Percentiles rank a stretch among this genome's conserved stretches.
These are phyloP conservation scores for Phyllosticta citriasiana DNA, from an alignment of 2,329 filamentous ascomycete genomes.

Conservation along the genomic window DNA sequence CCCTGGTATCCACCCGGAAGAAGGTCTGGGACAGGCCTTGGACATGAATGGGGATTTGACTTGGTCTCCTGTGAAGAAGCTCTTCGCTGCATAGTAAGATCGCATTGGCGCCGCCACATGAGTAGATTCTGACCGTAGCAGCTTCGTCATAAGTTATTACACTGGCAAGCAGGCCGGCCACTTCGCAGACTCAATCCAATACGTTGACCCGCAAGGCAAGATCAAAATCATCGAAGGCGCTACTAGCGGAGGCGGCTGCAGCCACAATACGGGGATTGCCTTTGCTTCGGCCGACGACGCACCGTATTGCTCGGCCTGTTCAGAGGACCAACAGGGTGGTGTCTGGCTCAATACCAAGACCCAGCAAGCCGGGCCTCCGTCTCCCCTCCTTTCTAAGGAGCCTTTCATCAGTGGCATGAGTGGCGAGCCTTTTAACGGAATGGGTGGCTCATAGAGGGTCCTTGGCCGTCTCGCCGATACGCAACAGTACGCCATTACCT, in stretches of 20 bases:
- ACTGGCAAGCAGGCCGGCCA: neutral
- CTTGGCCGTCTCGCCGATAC: slow-evolving; percentile 28
- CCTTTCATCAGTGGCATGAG: slow-evolving; percentile 49
- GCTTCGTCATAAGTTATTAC: neutral
- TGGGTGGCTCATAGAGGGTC: slow-evolving; percentile 50
- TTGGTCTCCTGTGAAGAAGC: neutral
- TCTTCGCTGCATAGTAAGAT: neutral
- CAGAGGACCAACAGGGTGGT: neutral
- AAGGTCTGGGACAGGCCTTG: slow-evolving; percentile 10
- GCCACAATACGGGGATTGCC: slow-evolving; percentile 54
- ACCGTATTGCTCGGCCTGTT: slow-evolving; percentile 30
- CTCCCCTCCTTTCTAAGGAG: slow-evolving; percentile 51
- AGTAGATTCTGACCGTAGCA: neutral
- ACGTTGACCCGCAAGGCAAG: slow-evolving; percentile 29
- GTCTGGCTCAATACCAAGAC: neutral
- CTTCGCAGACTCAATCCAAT: neutral
- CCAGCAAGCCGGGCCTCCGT: slow-evolving; percentile 36
- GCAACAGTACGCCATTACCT: neutral
- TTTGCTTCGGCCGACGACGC: slow-evolving; percentile 49
- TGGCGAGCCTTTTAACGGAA: slow-evolving; percentile 52
- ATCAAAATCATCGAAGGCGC: slow-evolving; percentile 43
- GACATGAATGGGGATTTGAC: neutral
- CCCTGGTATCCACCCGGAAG: neutral
- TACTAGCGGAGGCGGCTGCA: slow-evolving; percentile 51
- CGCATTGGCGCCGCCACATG: neutral